phyloP scores from a whole-genome alignment of 2,329 filamentous ascomycete species.

The Coniochaeta sp. region DNA sequence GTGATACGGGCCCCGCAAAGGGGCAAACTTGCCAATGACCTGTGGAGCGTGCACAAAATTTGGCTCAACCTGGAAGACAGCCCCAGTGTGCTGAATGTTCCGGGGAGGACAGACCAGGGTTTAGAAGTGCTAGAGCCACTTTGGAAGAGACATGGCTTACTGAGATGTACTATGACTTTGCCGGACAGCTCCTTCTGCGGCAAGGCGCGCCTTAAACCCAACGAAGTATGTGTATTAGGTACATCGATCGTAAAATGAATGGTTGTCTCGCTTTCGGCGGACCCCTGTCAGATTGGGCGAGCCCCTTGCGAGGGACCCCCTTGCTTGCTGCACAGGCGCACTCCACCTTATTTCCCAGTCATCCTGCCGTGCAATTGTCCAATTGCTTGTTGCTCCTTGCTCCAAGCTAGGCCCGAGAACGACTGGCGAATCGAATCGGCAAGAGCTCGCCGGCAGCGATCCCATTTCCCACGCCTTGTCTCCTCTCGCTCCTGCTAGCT shows the following conservation, averaged over 20 bases:
- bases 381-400: background rate
- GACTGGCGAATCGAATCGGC: background rate
- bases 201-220: background rate
- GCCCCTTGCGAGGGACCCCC: background rate
- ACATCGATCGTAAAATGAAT: background rate
- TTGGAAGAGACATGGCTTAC: background rate
- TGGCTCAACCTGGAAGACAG: background rate
- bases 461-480: slow-evolving; percentile 2
- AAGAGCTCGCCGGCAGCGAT: background rate
- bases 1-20: background rate
- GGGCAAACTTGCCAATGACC: background rate
- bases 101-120: background rate
- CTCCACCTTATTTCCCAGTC: slow-evolving; percentile 3
- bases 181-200: background rate
- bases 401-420: background rate
- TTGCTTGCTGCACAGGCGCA: background rate
- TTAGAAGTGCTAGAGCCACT: background rate
- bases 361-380: background rate
- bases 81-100: background rate
- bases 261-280: background rate
- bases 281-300: background rate
- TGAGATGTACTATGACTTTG: background rate
- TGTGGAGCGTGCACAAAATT: background rate
- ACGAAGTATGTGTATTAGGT: background rate
- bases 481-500: background rate